Base-by-base conservation (phyloP, 352 stramenopile genomes). In the Phytopythium mirpurense region DNA sequence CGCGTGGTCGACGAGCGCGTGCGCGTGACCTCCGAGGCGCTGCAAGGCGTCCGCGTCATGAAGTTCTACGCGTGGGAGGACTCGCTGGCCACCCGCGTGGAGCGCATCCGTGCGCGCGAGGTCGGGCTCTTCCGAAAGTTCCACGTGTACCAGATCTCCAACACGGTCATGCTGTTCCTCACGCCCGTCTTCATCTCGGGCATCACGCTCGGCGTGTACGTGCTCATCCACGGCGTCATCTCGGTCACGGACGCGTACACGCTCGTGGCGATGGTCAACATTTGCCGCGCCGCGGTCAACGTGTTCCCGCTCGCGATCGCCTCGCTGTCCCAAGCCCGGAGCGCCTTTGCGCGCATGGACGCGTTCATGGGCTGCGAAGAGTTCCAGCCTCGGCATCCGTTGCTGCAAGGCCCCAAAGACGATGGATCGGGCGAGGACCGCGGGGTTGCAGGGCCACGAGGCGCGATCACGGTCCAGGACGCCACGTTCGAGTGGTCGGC, bases 21-120 rank as follows among this genome's bases (percentile, higher is more conserved):
- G 8, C 93, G 96, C 56, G 78, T 96, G 29, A 92, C 93, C 26
- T 96, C 91, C 41, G 93, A 98, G 63, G 82, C 94, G 16, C 68
- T 98, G 0, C 63, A 83, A 15, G 93, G 92, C 3, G 91, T 97
- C 41, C 71, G 87, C 31, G 84, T 87, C 53, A 81, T 97, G 51
- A 97, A 96, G 57, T 87, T 96, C 46, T 95, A 96, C 53, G 83
- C 74, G 11, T 97, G 86, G 86, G 77, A 86, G 52, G 54, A 68
- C 0, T 71, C 72, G 1, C 49, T 84, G 1, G 47, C 45, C 5
- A 48, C 56, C 8, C 69, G 68, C 18, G 58, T 88, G 11, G 57
- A 57, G 23, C 60, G 60, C 38, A 67, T 86, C 35, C 72, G 77
- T 7, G 58, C 59, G 6, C 55, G 54, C 21, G 77, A 88, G 51